phyloP scores from a whole-genome alignment of 805 yeast genomes.

The Allodekkera sacchari region DNA sequence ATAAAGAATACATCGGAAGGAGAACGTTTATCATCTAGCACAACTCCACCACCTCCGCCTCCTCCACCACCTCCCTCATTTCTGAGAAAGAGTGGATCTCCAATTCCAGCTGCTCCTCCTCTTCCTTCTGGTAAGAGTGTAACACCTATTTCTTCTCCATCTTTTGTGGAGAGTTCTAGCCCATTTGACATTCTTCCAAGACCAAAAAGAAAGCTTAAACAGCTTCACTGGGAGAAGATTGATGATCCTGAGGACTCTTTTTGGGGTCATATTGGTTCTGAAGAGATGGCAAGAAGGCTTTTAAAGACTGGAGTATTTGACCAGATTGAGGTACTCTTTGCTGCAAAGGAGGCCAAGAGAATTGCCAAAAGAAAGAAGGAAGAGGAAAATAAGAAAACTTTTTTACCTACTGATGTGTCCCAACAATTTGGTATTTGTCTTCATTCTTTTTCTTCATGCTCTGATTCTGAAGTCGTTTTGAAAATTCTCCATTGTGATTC shows the following conservation, averaged over 20 bases:
- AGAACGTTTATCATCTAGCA: too few species aligned
- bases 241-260: slow-evolving; percentile 79
- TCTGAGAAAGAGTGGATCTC: slow-evolving; percentile 17
- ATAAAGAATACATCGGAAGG: slow-evolving; percentile 9
- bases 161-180: slow-evolving; percentile 20
- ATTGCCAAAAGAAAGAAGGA: slow-evolving; percentile 37
- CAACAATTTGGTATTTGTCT: slow-evolving; percentile 94
- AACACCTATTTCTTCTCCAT: slow-evolving; percentile 5
- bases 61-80: slow-evolving; percentile 17
- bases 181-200: slow-evolving; percentile 49
- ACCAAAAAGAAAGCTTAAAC: slow-evolving; percentile 76
- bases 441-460: slow-evolving; percentile 57
- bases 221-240: slow-evolving; percentile 93
- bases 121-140: slow-evolving; percentile 11
- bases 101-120: slow-evolving; percentile 24
- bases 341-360: slow-evolving; percentile 64
- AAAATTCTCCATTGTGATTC: slow-evolving; percentile 70
- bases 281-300: slow-evolving; percentile 51
- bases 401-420: slow-evolving; percentile 74
- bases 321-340: slow-evolving; percentile 81
- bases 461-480: slow-evolving; percentile 59
- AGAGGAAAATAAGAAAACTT: slow-evolving; percentile 50
- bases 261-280: slow-evolving; percentile 66
- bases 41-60: slow-evolving; percentile 25
- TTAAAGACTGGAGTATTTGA: slow-evolving; percentile 70